Evolutionary conservation across 2,329 filamentous ascomycete genomes (phyloP).

Genomic region (Fusarium sp.): DNA sequence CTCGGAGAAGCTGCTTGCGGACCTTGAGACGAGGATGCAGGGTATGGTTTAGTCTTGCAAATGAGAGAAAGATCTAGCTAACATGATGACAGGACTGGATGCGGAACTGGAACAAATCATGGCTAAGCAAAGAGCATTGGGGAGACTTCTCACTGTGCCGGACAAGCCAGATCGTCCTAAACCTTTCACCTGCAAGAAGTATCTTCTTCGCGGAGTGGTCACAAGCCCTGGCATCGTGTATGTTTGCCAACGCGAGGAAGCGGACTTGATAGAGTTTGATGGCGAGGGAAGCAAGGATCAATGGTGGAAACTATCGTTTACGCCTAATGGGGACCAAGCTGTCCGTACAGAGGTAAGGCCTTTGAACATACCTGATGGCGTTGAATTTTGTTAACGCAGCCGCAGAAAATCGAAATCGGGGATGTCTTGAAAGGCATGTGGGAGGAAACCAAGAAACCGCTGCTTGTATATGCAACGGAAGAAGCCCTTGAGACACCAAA

Average conservation of each 20-base stretch:
- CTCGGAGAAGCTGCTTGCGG: constrained; percentile 53
- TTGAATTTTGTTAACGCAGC: constrained; percentile 27
- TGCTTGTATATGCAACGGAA: constrained; percentile 69
- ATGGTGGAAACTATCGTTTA: constrained; percentile 69
- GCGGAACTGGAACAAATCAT: constrained; percentile 51
- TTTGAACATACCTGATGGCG: neutral
- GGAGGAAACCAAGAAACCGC: constrained; percentile 61
- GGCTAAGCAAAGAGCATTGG: constrained; percentile 56
- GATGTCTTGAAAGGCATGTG: constrained; percentile 62
- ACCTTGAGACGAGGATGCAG: constrained; percentile 53
- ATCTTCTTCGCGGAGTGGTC: constrained; percentile 65
- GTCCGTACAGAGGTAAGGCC: constrained; percentile 63
- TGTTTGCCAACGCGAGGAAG: constrained; percentile 61
- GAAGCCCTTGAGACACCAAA: constrained; percentile 38
- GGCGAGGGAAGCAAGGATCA: constrained; percentile 58
- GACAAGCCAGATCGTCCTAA: constrained; percentile 54
- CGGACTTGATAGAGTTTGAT: constrained; percentile 59
- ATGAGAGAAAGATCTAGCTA: constrained; percentile 26
- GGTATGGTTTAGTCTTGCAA: constrained; percentile 50
- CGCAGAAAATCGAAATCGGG: constrained; percentile 63
- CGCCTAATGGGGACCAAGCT: constrained; percentile 56
- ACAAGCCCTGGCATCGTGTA: constrained; percentile 63
- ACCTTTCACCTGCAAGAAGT: constrained; percentile 61
- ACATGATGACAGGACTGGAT: constrained; percentile 49
- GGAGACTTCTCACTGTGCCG: constrained; percentile 57